These are phyloP conservation scores for Sapria himalayana DNA, from an alignment of 345 rosid genomes.

Conservation along the genomic window DNA sequence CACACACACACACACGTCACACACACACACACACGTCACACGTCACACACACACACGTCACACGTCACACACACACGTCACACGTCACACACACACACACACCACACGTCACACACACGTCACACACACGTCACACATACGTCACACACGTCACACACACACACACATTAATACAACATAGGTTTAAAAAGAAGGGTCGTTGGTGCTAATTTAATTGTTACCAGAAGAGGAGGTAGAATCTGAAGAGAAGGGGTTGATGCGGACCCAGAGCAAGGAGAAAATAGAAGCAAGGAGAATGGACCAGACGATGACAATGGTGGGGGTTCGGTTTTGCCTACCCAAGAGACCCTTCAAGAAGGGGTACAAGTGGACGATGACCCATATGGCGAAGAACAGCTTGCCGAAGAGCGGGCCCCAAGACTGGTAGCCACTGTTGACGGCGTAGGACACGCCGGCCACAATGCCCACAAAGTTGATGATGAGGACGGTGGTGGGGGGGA, in stretches of 20 bases:
- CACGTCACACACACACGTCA: too few relatives aligned
- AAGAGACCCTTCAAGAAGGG: conserved; percentile 14
- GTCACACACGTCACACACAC: too few relatives aligned
- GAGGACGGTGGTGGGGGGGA: conserved; percentile 13
- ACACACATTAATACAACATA: too few relatives aligned
- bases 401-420: conserved; percentile 14
- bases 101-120: too few relatives aligned
- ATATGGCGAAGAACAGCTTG: conserved; percentile 10
- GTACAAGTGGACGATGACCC: conserved; percentile 12
- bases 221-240: too few relatives aligned
- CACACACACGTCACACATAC: too few relatives aligned
- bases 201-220: too few relatives aligned
- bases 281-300: conserved; percentile 11
- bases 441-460: conserved; percentile 11
- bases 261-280: conserved; percentile 13
- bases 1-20: too few relatives aligned
- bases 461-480: conserved; percentile 11
- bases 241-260: conserved; percentile 9
- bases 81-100: too few relatives aligned
- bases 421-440: conserved; percentile 12
- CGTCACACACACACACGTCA: too few relatives aligned
- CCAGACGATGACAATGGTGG: conserved; percentile 13
- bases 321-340: conserved; percentile 12
- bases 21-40: too few relatives aligned
- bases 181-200: too few relatives aligned